Percentiles rank a stretch among this genome's conserved stretches.
These are phyloP conservation scores for Apiotrichum siamense DNA, from an alignment of 1,284 basidiomycete genomes.

Conservation along the genomic window DNA sequence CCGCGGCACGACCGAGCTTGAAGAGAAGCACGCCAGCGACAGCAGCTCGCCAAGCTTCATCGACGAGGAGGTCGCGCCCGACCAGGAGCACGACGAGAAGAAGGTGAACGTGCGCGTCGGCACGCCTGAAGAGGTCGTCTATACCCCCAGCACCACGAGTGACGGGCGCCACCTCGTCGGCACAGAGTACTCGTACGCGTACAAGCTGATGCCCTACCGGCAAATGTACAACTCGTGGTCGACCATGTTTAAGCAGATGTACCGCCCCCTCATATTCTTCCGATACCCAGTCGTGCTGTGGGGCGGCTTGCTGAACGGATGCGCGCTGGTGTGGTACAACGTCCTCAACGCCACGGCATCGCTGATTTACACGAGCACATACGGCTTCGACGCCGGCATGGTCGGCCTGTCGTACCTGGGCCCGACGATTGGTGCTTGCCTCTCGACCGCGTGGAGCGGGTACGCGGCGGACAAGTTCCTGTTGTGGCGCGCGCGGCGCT, in stretches of 20 bases:
- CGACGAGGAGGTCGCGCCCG: neutral
- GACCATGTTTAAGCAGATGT: slow-evolving; percentile 10
- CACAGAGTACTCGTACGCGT: slow-evolving; percentile 2
- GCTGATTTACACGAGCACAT: slow-evolving; percentile 10
- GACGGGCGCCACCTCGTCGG: slow-evolving; percentile 2
- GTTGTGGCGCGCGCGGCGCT: slow-evolving; percentile 16
- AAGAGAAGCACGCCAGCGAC: slow-evolving; percentile 1
- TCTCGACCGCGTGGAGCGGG: slow-evolving; percentile 13
- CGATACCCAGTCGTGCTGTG: slow-evolving; percentile 20
- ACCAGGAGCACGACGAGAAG: neutral
- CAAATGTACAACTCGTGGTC: slow-evolving; percentile 4
- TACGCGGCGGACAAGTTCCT: slow-evolving; percentile 18
- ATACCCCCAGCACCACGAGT: too few relatives aligned
- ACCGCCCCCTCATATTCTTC: slow-evolving; percentile 16
- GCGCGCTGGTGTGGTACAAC: slow-evolving; percentile 22
- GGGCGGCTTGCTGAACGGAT: slow-evolving; percentile 20
- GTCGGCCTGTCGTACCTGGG: slow-evolving; percentile 26
- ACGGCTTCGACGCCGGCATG: slow-evolving; percentile 15
- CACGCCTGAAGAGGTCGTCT: too few relatives aligned
- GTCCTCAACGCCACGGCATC: slow-evolving; percentile 22
- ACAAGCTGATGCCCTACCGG: slow-evolving; percentile 9
- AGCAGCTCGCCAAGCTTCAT: neutral
- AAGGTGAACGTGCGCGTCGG: neutral
- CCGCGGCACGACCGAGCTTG: slow-evolving; percentile 16
- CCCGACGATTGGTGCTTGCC: slow-evolving; percentile 20